Base-by-base conservation (phyloP, 495 filamentous ascomycete genomes). In the Xylaria longipes region DNA sequence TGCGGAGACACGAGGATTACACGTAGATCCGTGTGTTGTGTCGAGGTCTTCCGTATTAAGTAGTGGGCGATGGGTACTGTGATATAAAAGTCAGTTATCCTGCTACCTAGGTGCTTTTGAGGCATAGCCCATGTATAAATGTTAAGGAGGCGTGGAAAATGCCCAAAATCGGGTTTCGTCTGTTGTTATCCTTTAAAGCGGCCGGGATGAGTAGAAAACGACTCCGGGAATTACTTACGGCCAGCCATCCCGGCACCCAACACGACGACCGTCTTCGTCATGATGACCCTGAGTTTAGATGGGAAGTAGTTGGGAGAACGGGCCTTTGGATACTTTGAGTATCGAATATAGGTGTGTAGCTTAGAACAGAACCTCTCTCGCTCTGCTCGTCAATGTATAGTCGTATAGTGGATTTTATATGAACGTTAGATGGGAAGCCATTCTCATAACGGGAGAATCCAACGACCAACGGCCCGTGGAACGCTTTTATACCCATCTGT, bases 201-300 rank as follows among this genome's bases (percentile, higher is more conserved):
- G 11, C 48, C 12, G 9, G 48, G 15, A 52, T 29, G 11, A 14
- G 50, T 14, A 29, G 5, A 7, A 1, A 11, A 56, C 50, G 3
- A 27, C 3, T 4, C 6, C 1, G 50, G 9, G 25, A 1, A 29
- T 60, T 37, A 60, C 57, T 60, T 60, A 60, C 57, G 70, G 62
- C 91, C 91, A n/a, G 86, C 85, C 75, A 79, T 84, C 65, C 86
- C 88, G 68, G 84, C 91, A 46, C 92, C 92, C 14, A 93, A 84
- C 52, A 94, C 82, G n/a, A 92, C 81, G 63, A 94, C 75, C 35
- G 82, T 86, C 70, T 80, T 82, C n/a, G 75, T 69, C 83, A 83
- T 84, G 65, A 66, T 66, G n/a, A n/a, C n/a, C 12, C 6, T 35
- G 50, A 35, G 14, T 65, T 33, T 25, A 2, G 20, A 15, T 20